These are phyloP conservation scores for Calonectria henricotiae DNA, from an alignment of 2,329 filamentous ascomycete species.

Conservation along the genomic window DNA sequence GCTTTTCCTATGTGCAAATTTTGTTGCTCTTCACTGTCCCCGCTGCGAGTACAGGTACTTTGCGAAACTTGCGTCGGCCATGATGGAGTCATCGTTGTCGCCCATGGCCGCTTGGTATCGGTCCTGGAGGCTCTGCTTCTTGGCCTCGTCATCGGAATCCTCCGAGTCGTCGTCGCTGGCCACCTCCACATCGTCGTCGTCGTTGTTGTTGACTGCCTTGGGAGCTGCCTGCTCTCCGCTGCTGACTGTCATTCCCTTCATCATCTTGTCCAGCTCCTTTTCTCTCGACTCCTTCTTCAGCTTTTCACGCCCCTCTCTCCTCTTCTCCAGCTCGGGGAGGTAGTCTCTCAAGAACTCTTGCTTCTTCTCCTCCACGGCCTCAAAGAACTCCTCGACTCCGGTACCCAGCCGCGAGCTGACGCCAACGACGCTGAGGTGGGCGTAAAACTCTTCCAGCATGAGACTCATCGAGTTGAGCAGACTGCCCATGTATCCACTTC, in stretches of 20 bases:
- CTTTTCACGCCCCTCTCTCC: slow-evolving; percentile 82
- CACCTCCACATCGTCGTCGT: slow-evolving; percentile 68
- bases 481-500: slow-evolving; percentile 96
- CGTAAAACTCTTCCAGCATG: slow-evolving; percentile 97
- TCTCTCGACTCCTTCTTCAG: slow-evolving; percentile 81
- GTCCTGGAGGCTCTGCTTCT: slow-evolving; percentile 78
- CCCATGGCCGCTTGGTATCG: slow-evolving; percentile 85
- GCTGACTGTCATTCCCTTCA: slow-evolving; percentile 86
- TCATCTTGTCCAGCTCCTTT: slow-evolving; percentile 90
- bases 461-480: slow-evolving; percentile 98
- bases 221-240: slow-evolving; percentile 51
- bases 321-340: slow-evolving; percentile 89
- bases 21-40: slow-evolving; percentile 41
- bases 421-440: slow-evolving; percentile 91
- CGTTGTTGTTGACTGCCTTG: slow-evolving; percentile 63
- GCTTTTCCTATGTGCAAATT: background rate
- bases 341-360: slow-evolving; percentile 93
- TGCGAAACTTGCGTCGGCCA: slow-evolving; percentile 74
- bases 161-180: slow-evolving; percentile 71
- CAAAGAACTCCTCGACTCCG: slow-evolving; percentile 94
- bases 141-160: slow-evolving; percentile 73
- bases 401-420: slow-evolving; percentile 95
- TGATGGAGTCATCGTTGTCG: slow-evolving; percentile 69
- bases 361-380: slow-evolving; percentile 88
- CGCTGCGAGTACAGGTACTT: slow-evolving; percentile 71